A percentile compares a stretch with the other conserved stretches of the same genome.
phyloP scores from a whole-genome alignment of 257 asterid genomes.

The Eustoma russellianum region DNA sequence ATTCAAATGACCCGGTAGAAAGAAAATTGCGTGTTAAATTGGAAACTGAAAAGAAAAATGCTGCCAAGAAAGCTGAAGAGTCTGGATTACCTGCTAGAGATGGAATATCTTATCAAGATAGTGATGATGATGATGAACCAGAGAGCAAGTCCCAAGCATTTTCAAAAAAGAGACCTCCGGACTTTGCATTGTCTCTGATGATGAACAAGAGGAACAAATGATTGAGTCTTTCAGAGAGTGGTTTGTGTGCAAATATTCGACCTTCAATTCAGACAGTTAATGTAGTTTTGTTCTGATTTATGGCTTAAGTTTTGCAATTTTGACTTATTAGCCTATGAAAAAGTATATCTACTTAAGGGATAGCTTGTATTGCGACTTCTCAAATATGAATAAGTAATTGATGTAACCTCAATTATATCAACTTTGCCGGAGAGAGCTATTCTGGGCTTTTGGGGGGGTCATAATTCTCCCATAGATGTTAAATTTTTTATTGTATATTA shows the following conservation, averaged over 20 bases:
- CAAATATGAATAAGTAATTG: too few relatives aligned
- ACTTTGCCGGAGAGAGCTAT: too few relatives aligned
- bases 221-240: background rate
- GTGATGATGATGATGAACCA: slow-evolving; percentile 49
- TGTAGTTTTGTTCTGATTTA: background rate
- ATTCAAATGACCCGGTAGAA: slow-evolving; percentile 47
- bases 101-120: slow-evolving; percentile 38
- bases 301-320: too few relatives aligned
- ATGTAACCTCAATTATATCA: too few relatives aligned
- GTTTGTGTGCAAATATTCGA: background rate
- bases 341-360: too few relatives aligned
- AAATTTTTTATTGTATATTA: too few relatives aligned
- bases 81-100: slow-evolving; percentile 23
- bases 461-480: too few relatives aligned
- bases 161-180: slow-evolving; percentile 48
- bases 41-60: slow-evolving; percentile 36
- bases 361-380: too few relatives aligned
- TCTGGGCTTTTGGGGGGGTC: too few relatives aligned
- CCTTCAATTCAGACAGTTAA: background rate
- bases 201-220: slow-evolving; percentile 36
- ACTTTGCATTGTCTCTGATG: slow-evolving; percentile 11
- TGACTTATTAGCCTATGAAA: too few relatives aligned
- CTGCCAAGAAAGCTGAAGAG: slow-evolving; percentile 27
- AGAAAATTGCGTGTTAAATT: slow-evolving; percentile 52
- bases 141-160: slow-evolving; percentile 70